A percentile compares a stretch with the other conserved stretches of the same genome.
phyloP scores from a whole-genome alignment of 441 rosid genomes.

The Theobroma grandiflorum region DNA sequence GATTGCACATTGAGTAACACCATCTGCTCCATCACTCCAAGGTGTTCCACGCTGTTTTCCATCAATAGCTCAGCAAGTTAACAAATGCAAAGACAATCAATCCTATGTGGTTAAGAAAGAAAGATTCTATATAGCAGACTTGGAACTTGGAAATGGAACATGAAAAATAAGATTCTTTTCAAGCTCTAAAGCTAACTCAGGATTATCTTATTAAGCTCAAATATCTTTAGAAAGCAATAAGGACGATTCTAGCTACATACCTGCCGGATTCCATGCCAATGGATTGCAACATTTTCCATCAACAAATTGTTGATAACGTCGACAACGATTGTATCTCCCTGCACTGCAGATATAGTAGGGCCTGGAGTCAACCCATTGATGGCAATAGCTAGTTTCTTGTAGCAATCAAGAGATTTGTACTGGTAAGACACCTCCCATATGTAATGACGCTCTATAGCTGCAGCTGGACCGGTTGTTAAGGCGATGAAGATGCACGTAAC shows the following conservation, averaged over 20 bases:
- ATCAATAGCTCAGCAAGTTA: not conserved
- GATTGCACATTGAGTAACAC: conserved; percentile 79
- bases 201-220: too few species aligned
- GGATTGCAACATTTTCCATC: conserved; percentile 71
- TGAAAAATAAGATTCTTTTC: not conserved
- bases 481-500: not conserved
- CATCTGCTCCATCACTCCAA: conserved; percentile 73
- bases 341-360: conserved; percentile 62
- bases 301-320: conserved; percentile 67
- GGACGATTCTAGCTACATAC: conserved; percentile 29
- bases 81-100: not conserved
- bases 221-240: not conserved
- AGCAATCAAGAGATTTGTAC: conserved; percentile 72
- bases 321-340: conserved; percentile 68
- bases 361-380: conserved; percentile 70
- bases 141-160: not conserved
- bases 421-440: conserved; percentile 76
- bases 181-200: too few species aligned
- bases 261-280: conserved; percentile 93
- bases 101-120: not conserved
- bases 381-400: conserved; percentile 52
- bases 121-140: not conserved
- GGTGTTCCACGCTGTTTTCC: conserved; percentile 49
- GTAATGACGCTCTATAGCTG: conserved; percentile 47
- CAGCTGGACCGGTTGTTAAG: not conserved